These are phyloP conservation scores for Penicillium sp. DNA, from an alignment of 2,329 filamentous ascomycete species.

Conservation along the genomic window DNA sequence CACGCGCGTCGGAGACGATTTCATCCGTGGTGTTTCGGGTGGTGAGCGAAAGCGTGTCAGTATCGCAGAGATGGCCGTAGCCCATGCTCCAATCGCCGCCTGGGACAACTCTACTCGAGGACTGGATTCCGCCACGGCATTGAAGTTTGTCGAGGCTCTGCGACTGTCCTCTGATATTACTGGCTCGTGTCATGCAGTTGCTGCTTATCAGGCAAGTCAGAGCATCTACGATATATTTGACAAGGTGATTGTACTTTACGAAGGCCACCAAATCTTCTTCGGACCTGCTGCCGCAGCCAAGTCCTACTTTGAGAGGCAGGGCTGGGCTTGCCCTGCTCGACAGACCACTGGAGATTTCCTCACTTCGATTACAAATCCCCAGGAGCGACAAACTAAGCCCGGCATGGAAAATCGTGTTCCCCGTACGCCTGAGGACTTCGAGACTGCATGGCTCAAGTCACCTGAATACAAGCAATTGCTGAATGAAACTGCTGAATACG, in stretches of 20 bases:
- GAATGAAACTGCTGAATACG: constrained; percentile 39
- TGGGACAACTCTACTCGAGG: constrained; percentile 48
- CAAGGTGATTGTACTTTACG: constrained; percentile 67
- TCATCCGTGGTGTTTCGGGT: constrained; percentile 58
- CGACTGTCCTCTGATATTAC: constrained; percentile 45
- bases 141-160: constrained; percentile 52
- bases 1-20: constrained; percentile 50
- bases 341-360: constrained; percentile 68
- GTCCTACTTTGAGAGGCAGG: constrained; percentile 64
- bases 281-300: constrained; percentile 59
- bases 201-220: constrained; percentile 50
- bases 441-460: constrained; percentile 52
- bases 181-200: constrained; percentile 47
- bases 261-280: constrained; percentile 72
- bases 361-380: constrained; percentile 63
- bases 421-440: constrained; percentile 67
- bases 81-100: constrained; percentile 40
- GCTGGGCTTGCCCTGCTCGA: constrained; percentile 63
- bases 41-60: constrained; percentile 59
- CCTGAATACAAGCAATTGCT: constrained; percentile 42
- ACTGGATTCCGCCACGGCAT: constrained; percentile 50
- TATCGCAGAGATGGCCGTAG: constrained; percentile 53
- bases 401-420: constrained; percentile 63
- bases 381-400: constrained; percentile 51
- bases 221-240: constrained; percentile 57